phyloP scores from a whole-genome alignment of 768 basidiomycete species.

The Lactarius trivialis region DNA sequence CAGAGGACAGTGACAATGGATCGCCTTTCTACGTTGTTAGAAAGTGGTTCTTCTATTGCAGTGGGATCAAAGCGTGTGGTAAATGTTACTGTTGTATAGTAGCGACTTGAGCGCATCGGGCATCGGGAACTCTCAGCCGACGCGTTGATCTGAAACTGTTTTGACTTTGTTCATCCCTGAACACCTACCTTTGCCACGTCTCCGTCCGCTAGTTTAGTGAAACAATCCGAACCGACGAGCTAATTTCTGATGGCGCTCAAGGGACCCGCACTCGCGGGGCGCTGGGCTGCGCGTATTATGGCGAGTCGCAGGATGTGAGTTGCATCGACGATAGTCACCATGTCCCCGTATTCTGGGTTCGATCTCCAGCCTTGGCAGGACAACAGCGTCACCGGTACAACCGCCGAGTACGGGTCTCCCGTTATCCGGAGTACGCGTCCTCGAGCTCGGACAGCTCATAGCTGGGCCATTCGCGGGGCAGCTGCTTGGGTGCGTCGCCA shows the following conservation, averaged over 20 bases:
- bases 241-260: neutral
- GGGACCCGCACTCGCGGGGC: neutral
- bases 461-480: slow-evolving; percentile 72
- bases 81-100: too few species aligned
- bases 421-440: slow-evolving; percentile 53
- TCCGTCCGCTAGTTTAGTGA: too few species aligned
- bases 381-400: neutral
- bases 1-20: too few species aligned
- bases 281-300: neutral
- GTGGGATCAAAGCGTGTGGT: too few species aligned
- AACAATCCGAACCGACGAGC: neutral
- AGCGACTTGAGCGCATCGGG: too few species aligned
- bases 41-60: too few species aligned
- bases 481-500: slow-evolving; percentile 48
- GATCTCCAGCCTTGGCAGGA: neutral
- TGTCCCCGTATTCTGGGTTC: neutral
- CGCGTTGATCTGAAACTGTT: too few species aligned
- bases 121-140: too few species aligned
- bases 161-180: too few species aligned
- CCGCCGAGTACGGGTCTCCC: slow-evolving; percentile 33
- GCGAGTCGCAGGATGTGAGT: neutral
- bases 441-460: slow-evolving; percentile 66
- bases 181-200: too few species aligned
- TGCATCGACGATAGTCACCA: neutral
- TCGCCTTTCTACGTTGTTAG: too few species aligned